Conservation (phyloP, 2,329 filamentous ascomycete species). For the Paramyrothecium sp. region DNA sequence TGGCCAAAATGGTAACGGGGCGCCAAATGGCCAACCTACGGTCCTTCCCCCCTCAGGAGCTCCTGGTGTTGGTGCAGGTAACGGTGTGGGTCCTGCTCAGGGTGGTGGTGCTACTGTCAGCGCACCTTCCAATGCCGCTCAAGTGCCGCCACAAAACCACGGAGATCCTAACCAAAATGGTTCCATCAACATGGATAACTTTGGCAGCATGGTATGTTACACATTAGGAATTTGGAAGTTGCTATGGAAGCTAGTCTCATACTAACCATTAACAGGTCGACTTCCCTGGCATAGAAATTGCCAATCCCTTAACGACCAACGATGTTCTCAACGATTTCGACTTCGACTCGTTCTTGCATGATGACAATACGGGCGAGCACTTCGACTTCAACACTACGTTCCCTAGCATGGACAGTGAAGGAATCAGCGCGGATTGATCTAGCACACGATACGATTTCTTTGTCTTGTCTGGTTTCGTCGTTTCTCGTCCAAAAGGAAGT, state of each 20-base stretch:
- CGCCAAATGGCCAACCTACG: conserved; percentile 29
- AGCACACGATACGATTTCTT: neutral
- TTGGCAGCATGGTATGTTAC: conserved; percentile 40
- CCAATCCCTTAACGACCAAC: conserved; percentile 49
- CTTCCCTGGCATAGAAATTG: conserved; percentile 51
- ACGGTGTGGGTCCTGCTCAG: neutral
- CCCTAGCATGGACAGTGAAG: conserved; percentile 51
- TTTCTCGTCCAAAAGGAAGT: neutral
- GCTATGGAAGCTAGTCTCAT: conserved; percentile 6
- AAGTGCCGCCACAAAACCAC: conserved; percentile 43
- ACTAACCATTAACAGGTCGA: conserved; percentile 30
- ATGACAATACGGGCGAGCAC: conserved; percentile 43
- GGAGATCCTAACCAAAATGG: conserved; percentile 47
- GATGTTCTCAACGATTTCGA: conserved; percentile 67
- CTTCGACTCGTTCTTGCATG: conserved; percentile 66
- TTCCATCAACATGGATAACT: conserved; percentile 43
- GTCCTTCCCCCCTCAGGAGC: conserved; percentile 19
- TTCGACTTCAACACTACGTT: conserved; percentile 58
- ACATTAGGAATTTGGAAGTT: neutral
- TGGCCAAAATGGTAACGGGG: conserved; percentile 22
- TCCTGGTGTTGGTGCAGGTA: conserved; percentile 24
- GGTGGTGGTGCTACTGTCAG: conserved; percentile 18
- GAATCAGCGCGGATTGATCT: conserved; percentile 56
- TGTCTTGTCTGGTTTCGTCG: neutral
- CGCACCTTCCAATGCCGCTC: conserved; percentile 34